A percentile compares a stretch with the other conserved stretches of the same genome.
Conservation (phyloP, 2,329 filamentous ascomycete species). For the Sporothrix pallida region DNA sequence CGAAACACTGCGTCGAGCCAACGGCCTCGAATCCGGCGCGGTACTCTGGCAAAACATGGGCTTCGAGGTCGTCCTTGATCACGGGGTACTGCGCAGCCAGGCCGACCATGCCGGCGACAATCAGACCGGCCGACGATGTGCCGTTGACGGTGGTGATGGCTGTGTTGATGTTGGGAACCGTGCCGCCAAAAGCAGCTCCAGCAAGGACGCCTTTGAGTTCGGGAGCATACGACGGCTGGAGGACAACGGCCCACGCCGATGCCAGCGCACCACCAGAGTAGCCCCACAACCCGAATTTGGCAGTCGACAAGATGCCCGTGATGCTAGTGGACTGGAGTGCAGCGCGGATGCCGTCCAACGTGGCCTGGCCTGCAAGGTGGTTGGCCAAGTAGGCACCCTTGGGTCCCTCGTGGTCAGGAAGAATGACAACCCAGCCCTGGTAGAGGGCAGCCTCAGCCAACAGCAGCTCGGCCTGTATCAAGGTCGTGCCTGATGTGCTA, state of each 20-base stretch:
- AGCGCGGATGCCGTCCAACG: constrained; percentile 36
- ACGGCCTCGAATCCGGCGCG: constrained; percentile 40
- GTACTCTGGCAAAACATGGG: constrained; percentile 37
- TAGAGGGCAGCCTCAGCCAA: constrained; percentile 47
- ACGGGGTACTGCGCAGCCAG: constrained; percentile 35
- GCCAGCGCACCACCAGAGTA: constrained; percentile 58
- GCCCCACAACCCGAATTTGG: constrained; percentile 55
- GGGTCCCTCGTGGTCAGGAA: constrained; percentile 53
- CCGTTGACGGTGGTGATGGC: constrained; percentile 47
- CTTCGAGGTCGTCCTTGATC: neutral
- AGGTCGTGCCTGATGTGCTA: neutral
- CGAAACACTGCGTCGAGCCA: neutral
- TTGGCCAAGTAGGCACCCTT: constrained; percentile 50
- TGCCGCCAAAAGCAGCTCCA: constrained; percentile 51
- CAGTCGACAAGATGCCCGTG: constrained; percentile 35
- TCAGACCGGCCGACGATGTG: constrained; percentile 41
- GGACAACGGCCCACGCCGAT: constrained; percentile 53
- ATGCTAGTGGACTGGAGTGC: constrained; percentile 36
- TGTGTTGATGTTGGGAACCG: constrained; percentile 49
- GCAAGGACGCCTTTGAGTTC: constrained; percentile 45
- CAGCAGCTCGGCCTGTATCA: constrained; percentile 38
- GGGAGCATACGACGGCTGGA: constrained; percentile 54
- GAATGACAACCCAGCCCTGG: constrained; percentile 51
- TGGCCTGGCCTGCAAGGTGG: constrained; percentile 49
- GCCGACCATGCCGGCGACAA: constrained; percentile 37